phyloP scores from a whole-genome alignment of 345 rosid species.

The Streptanthus diversifolius region DNA sequence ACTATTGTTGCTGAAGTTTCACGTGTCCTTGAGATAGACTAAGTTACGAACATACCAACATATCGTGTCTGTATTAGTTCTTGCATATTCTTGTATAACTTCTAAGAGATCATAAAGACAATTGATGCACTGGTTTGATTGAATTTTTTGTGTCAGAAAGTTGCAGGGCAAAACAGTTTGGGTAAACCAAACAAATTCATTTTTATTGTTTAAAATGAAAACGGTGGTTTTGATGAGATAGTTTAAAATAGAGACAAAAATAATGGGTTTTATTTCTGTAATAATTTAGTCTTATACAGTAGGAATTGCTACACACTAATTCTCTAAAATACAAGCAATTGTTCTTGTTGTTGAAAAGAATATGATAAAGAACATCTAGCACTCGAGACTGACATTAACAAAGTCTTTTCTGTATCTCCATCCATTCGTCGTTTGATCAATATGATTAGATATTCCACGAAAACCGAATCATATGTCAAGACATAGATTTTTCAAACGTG shows the following conservation, averaged over 20 bases:
- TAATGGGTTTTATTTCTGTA: background rate
- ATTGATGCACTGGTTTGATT: background rate
- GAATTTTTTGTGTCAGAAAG: background rate
- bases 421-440: conserved; percentile 19
- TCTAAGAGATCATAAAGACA: background rate
- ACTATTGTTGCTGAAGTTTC: background rate
- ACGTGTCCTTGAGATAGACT: background rate
- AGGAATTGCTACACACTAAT: background rate
- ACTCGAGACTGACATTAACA: conserved; percentile 22
- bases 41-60: background rate
- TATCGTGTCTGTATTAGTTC: background rate
- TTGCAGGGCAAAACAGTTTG: background rate
- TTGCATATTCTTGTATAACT: background rate
- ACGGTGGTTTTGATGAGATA: background rate
- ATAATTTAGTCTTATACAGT: background rate
- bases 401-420: conserved; percentile 34
- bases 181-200: background rate
- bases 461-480: conserved; percentile 26
- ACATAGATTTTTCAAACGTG: too few relatives aligned
- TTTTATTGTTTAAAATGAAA: background rate
- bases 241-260: background rate
- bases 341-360: background rate
- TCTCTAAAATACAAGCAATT: conserved; percentile 10
- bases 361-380: conserved; percentile 4
- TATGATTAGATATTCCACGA: conserved; percentile 27